Evolutionary conservation across 2,329 filamentous ascomycete genomes (phyloP).

Genomic region (Neobulgaria alba): DNA sequence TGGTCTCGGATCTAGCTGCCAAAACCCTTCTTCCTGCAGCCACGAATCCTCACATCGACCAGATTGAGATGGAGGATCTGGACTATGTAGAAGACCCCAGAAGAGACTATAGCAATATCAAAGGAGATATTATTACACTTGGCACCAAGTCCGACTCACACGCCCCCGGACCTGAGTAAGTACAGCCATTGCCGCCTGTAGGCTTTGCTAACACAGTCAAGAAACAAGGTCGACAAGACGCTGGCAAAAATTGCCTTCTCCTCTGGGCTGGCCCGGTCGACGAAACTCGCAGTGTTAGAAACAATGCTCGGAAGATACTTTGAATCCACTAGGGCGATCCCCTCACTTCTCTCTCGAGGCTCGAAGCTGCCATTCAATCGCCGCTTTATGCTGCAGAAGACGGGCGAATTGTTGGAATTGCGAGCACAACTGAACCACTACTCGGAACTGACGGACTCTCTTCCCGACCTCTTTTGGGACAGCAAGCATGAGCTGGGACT

Average conservation of each 20-base stretch:
- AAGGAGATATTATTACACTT: slow-evolving; percentile 81
- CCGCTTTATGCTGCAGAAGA: slow-evolving; percentile 82
- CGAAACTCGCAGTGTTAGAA: slow-evolving; percentile 89
- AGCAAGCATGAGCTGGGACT: slow-evolving; percentile 78
- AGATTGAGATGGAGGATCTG: slow-evolving; percentile 79
- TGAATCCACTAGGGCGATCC: slow-evolving; percentile 74
- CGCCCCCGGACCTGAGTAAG: too few relatives aligned
- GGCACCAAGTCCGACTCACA: slow-evolving; percentile 58
- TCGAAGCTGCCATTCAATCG: slow-evolving; percentile 56
- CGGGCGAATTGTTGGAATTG: slow-evolving; percentile 81
- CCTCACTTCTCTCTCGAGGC: slow-evolving; percentile 64
- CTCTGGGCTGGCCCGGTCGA: slow-evolving; percentile 83
- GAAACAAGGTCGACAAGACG: slow-evolving; percentile 45
- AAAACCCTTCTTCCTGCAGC: slow-evolving; percentile 68
- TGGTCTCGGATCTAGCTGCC: slow-evolving; percentile 61
- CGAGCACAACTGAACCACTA: slow-evolving; percentile 94
- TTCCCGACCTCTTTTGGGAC: slow-evolving; percentile 98
- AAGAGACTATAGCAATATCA: slow-evolving; percentile 67
- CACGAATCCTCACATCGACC: slow-evolving; percentile 60
- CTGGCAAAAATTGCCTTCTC: slow-evolving; percentile 95
- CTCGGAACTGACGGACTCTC: slow-evolving; percentile 87
- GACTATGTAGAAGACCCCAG: slow-evolving; percentile 72
- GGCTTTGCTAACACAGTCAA: slow-evolving; percentile 7
- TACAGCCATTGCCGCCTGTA: not conserved
- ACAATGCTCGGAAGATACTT: slow-evolving; percentile 76